A percentile compares a stretch with the other conserved stretches of the same genome.
phyloP scores from a whole-genome alignment of 2,329 filamentous ascomycete genomes.

The Setomelanomma holmii region DNA sequence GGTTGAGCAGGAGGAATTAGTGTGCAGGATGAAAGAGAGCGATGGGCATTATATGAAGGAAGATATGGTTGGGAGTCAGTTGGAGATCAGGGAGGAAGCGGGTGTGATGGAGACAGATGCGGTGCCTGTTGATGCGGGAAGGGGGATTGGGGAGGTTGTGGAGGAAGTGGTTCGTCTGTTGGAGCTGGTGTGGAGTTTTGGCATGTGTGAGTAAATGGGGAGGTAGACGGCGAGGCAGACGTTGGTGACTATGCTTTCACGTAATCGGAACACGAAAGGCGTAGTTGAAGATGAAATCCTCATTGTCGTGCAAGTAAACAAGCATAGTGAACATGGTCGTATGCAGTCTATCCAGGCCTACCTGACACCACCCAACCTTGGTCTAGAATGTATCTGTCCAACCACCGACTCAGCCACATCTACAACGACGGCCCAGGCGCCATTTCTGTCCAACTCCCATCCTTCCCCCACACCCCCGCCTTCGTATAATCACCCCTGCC shows the following conservation, averaged over 20 bases:
- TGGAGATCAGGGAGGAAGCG: slow-evolving; percentile 40
- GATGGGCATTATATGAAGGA: slow-evolving; percentile 49
- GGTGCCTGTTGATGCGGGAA: slow-evolving; percentile 37
- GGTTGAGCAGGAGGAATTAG: slow-evolving; percentile 35
- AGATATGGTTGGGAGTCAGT: slow-evolving; percentile 47
- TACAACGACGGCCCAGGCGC: slow-evolving; percentile 59
- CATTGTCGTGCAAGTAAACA: too few species aligned
- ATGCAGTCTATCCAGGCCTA: too few species aligned
- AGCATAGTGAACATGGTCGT: too few species aligned
- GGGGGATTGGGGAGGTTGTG: slow-evolving; percentile 9
- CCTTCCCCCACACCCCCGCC: slow-evolving; percentile 72
- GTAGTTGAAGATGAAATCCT: too few species aligned
- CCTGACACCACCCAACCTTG: too few species aligned
- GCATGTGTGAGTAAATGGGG: not conserved
- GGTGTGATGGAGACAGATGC: slow-evolving; percentile 44
- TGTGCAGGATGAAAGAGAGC: slow-evolving; percentile 33
- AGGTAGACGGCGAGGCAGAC: not conserved
- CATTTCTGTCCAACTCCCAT: slow-evolving; percentile 73
- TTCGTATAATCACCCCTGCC: slow-evolving; percentile 74
- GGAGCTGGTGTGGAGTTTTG: slow-evolving; percentile 27
- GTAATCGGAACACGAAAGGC: too few species aligned
- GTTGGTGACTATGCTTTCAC: too few species aligned
- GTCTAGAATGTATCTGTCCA: too few species aligned
- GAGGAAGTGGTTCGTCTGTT: slow-evolving; percentile 23
- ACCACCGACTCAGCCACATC: too few species aligned